phyloP scores from a whole-genome alignment of 2,329 filamentous ascomycete species.

The Verticillium longisporum region DNA sequence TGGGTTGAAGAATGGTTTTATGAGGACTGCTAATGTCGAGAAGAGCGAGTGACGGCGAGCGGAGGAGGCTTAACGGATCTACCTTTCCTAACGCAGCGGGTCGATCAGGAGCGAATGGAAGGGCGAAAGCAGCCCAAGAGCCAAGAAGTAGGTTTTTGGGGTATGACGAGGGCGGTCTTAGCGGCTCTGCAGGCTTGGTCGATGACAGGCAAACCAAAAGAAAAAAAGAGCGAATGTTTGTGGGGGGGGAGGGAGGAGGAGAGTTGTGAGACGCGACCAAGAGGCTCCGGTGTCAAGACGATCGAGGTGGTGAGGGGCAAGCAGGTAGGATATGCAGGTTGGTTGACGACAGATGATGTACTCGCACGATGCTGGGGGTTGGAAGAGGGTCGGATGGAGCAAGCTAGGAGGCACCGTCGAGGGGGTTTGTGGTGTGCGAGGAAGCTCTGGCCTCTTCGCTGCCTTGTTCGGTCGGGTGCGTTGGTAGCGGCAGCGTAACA shows the following conservation, averaged over 20 bases:
- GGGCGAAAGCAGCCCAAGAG: not conserved
- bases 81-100: conserved; percentile 3
- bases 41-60: not conserved
- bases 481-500: not conserved
- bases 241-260: not conserved
- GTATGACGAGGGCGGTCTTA: not conserved
- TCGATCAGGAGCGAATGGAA: conserved; percentile 3
- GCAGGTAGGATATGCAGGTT: not conserved
- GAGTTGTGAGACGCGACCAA: not conserved
- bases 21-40: not conserved
- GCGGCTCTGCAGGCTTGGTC: not conserved
- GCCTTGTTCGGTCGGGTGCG: not conserved
- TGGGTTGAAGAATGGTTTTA: conserved; percentile 2
- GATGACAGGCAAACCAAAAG: not conserved
- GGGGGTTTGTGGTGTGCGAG: not conserved
- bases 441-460: not conserved
- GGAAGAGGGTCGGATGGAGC: not conserved
- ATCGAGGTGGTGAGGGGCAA: not conserved
- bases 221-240: not conserved
- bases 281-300: not conserved
- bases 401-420: not conserved
- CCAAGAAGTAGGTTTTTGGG: not conserved
- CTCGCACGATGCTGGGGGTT: not conserved
- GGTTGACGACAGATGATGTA: not conserved
- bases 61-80: conserved; percentile 3